Evolutionary conservation across 495 filamentous ascomycete genomes (phyloP), one percentile per base, ranked within the genome.

Genomic region (Xylaria palmicola): DNA sequence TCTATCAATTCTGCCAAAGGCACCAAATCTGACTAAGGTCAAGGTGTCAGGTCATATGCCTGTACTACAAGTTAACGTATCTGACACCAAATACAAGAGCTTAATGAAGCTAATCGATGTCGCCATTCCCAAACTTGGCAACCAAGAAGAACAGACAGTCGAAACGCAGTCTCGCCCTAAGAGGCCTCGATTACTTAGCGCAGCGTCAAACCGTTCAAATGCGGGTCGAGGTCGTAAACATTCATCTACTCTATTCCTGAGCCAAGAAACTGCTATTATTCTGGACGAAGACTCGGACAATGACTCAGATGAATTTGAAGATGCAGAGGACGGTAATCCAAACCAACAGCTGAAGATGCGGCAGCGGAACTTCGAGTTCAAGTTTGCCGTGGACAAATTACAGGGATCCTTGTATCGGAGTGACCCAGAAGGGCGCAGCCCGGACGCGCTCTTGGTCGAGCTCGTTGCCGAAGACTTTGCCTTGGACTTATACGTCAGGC

Each of bases 71-170:
- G 94, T 90, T 29, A 92, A 87, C 0, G 87, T 92, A 37, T 97
- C 92, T 0, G 94, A 98, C 67, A 87, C 86, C 40, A 98, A 98
- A 72, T 98, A 98, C 73, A 98, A 96, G 74, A 90, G 85, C 6
- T 69, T 98, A 52, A 98, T 98, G 95, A 93, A 88, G 65, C 78
- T 98, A 51, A 92, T 98, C 60, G 93, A 97, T 64, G 90, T 97
- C 55, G 93, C 94, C 3, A 90, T 98, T 62, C 94, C 94, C 6
- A 90, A 90, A 44, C 87, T 97, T 56, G 85, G 86, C 37, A 83
- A 79, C 9, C 81, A 83, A 39, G 49, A 44, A 26, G 76, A 79
- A 41, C 56, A 72, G 5, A 60, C 59, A 6, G 62, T 19, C 20
- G 65, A 51, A 26, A 59, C 62, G 40, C 50, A 65, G 60, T 26